These are phyloP conservation scores for Leersia perrieri DNA, from an alignment of 176 grass and related monocot species.

Conservation along the genomic window DNA sequence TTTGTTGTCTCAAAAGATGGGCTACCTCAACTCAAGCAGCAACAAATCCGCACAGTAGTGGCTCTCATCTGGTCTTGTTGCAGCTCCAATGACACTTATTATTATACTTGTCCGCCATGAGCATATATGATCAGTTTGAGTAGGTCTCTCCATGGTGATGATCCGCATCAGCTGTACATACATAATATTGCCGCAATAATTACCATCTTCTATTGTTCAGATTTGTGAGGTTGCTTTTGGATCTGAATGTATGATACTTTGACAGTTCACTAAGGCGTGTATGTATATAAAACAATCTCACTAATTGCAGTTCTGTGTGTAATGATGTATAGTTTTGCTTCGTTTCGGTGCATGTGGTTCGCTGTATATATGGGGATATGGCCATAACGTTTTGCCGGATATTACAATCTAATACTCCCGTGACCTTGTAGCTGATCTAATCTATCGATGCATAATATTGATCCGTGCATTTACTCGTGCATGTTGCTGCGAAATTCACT, in stretches of 20 bases:
- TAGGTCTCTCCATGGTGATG: neutral
- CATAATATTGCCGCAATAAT: neutral
- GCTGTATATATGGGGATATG: no score
- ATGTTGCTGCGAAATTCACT: no score
- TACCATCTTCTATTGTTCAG: neutral
- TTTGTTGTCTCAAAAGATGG: constrained; percentile 43
- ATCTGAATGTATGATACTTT: neutral
- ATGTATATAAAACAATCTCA: neutral
- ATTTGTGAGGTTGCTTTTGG: neutral
- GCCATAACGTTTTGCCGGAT: no score
- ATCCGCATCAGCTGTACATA: neutral
- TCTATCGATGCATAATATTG: no score
- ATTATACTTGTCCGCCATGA: neutral
- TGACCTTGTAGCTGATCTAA: no score
- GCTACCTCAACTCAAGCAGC: constrained; percentile 36
- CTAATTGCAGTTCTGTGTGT: neutral
- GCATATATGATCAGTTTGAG: neutral
- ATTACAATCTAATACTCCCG: no score
- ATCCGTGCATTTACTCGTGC: no score
- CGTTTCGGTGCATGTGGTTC: neutral
- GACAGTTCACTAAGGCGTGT: neutral
- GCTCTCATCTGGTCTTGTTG: neutral
- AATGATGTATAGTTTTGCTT: neutral
- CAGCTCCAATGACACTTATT: neutral
- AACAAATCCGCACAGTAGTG: neutral